These are phyloP conservation scores for Fraxinus pennsylvanica DNA, from an alignment of 257 asterid genomes.

Conservation along the genomic window DNA sequence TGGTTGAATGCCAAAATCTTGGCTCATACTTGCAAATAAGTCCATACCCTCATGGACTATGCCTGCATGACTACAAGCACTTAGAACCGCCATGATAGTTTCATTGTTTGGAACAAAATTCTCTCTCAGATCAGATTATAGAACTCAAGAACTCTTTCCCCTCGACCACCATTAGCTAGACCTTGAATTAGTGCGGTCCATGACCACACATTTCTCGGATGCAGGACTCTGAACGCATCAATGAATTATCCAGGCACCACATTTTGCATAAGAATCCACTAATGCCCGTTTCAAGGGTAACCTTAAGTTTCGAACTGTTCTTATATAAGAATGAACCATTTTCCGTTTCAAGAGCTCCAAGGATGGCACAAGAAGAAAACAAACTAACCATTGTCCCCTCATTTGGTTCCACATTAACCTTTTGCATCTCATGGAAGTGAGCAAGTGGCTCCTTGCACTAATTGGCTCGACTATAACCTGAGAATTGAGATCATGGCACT, in stretches of 20 bases:
- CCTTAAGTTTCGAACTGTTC: slow-evolving; percentile 35
- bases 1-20: slow-evolving; percentile 43
- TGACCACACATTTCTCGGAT: slow-evolving; percentile 34
- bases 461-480: slow-evolving; percentile 38
- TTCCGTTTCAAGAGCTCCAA: slow-evolving; percentile 49
- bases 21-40: slow-evolving; percentile 35
- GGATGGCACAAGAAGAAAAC: slow-evolving; percentile 44
- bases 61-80: slow-evolving; percentile 48
- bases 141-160: slow-evolving; percentile 30
- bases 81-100: slow-evolving; percentile 46
- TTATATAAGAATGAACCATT: slow-evolving; percentile 37
- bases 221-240: slow-evolving; percentile 35
- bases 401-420: slow-evolving; percentile 41
- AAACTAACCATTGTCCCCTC: slow-evolving; percentile 48
- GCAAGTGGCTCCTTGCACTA: slow-evolving; percentile 35
- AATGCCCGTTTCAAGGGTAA: slow-evolving; percentile 38
- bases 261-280: slow-evolving; percentile 45
- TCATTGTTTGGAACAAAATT: slow-evolving; percentile 39
- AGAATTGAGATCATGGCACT: slow-evolving; percentile 50
- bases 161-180: slow-evolving; percentile 46
- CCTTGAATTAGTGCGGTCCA: slow-evolving; percentile 53
- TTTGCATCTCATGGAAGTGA: slow-evolving; percentile 44
- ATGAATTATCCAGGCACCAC: slow-evolving; percentile 37
- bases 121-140: slow-evolving; percentile 35
- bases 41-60: slow-evolving; percentile 37